A percentile compares a stretch with the other conserved stretches of the same genome.
Conservation (phyloP, 495 filamentous ascomycete genomes). For the Oidiodendron maius region DNA sequence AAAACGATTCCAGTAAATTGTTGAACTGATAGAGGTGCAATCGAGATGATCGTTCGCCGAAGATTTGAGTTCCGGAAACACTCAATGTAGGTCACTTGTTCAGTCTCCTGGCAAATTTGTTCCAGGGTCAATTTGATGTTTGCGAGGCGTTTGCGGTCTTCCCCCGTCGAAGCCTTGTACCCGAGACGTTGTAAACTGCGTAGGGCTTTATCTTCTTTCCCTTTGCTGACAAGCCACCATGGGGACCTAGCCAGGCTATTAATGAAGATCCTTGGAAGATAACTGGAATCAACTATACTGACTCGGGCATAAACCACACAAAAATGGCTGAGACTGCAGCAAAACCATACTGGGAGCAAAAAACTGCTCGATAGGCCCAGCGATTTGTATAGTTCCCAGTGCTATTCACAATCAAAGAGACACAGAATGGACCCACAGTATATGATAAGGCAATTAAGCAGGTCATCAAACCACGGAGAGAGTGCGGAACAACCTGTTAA, state of each 20-base stretch:
- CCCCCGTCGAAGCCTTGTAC: slow-evolving; percentile 8
- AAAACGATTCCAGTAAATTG: slow-evolving; percentile 26
- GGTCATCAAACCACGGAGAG: slow-evolving; percentile 25
- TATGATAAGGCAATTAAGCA: slow-evolving; percentile 22
- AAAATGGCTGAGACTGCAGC: slow-evolving; percentile 15
- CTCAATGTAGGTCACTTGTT: slow-evolving; percentile 29
- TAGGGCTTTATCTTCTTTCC: slow-evolving; percentile 28
- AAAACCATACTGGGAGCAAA: slow-evolving; percentile 26
- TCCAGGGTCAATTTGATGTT: slow-evolving; percentile 15
- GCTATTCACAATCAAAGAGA: slow-evolving; percentile 25
- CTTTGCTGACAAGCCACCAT: slow-evolving; percentile 25
- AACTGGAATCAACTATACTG: not conserved
- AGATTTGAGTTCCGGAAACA: slow-evolving; percentile 30
- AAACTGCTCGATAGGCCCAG: slow-evolving; percentile 30
- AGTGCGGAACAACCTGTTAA: slow-evolving; percentile 21
- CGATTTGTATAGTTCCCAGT: slow-evolving; percentile 20
- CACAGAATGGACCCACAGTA: slow-evolving; percentile 25
- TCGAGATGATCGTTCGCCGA: slow-evolving; percentile 29
- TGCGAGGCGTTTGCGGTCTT: slow-evolving; percentile 10
- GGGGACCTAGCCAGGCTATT: slow-evolving; percentile 10
- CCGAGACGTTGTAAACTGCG: slow-evolving; percentile 21
- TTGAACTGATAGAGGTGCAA: slow-evolving; percentile 29
- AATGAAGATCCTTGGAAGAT: no score
- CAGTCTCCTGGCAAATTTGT: slow-evolving; percentile 25
- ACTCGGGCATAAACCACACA: slow-evolving; percentile 19